Conservation (phyloP, 495 filamentous ascomycete genomes). For the Aspergillus leporis region DNA sequence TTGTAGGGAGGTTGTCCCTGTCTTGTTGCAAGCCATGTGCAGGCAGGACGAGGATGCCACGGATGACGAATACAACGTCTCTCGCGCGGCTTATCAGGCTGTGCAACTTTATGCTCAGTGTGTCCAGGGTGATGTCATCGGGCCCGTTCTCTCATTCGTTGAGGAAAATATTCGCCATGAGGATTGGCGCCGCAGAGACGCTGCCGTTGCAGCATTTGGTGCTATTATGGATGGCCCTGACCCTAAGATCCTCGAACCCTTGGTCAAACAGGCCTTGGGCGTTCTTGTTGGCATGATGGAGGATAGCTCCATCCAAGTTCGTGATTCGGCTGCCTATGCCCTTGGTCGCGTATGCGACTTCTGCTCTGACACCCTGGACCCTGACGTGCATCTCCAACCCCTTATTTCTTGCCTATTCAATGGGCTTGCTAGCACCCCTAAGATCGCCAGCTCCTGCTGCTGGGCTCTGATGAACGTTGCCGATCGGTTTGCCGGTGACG, state of each 20-base stretch:
- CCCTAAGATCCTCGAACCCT: conserved; percentile 79
- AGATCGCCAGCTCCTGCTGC: conserved; percentile 97
- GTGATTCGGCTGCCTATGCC: conserved; percentile 96
- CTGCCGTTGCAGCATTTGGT: conserved; percentile 96
- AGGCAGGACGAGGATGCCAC: conserved; percentile 96
- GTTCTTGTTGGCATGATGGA: conserved; percentile 96
- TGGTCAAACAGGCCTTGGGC: conserved; percentile 90
- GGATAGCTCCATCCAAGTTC: conserved; percentile 81
- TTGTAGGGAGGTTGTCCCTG: conserved; percentile 87
- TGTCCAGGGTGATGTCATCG: conserved; percentile 76
- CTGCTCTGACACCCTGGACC: conserved; percentile 85
- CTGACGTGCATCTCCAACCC: conserved; percentile 72
- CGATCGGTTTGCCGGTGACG: conserved; percentile 86
- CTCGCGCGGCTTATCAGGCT: conserved; percentile 94
- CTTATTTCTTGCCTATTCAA: conserved; percentile 87
- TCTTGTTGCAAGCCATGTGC: conserved; percentile 83
- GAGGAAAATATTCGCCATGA: conserved; percentile 86
- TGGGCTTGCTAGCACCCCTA: conserved; percentile 85
- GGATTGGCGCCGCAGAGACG: conserved; percentile 92
- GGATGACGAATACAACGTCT: conserved; percentile 96
- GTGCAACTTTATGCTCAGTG: conserved; percentile 93
- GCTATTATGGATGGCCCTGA: conserved; percentile 99
- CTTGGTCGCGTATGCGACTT: conserved; percentile 93
- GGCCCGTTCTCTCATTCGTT: conserved; percentile 82
- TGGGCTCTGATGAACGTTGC: conserved; percentile 99